Evolutionary conservation across 495 filamentous ascomycete genomes (phyloP).

Genomic region (Zalerion maritima): DNA sequence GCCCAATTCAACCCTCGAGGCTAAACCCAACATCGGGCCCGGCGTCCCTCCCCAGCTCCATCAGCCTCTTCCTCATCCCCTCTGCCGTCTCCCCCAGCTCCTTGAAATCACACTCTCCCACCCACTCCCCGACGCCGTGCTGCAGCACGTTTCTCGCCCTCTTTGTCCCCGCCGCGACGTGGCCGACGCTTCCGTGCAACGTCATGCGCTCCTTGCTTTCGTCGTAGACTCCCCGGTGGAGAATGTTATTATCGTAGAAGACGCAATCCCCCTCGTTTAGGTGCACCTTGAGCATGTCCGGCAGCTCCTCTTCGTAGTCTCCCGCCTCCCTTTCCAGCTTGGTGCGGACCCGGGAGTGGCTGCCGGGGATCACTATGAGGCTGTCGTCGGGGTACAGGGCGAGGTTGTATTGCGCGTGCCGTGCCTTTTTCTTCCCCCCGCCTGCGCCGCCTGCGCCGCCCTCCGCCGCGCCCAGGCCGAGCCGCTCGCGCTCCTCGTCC

Average conservation of each 20-base stretch:
- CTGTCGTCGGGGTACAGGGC: constrained; percentile 48
- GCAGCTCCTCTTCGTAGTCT: constrained; percentile 40
- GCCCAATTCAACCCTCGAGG: constrained; percentile 21
- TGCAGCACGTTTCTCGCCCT: constrained; percentile 70
- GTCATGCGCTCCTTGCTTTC: constrained; percentile 50
- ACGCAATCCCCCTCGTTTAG: constrained; percentile 59
- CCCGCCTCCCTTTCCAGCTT: constrained; percentile 45
- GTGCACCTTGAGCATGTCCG: constrained; percentile 45
- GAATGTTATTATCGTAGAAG: constrained; percentile 81
- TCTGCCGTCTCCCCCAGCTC: constrained; percentile 36
- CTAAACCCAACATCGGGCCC: constrained; percentile 45
- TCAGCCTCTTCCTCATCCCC: constrained; percentile 36
- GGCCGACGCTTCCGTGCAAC: constrained; percentile 67
- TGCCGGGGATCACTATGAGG: constrained; percentile 57
- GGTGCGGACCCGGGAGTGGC: constrained; percentile 51
- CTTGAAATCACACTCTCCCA: constrained; percentile 39
- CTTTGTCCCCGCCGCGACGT: constrained; percentile 34
- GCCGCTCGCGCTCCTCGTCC: constrained; percentile 38
- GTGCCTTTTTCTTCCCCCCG: constrained; percentile 17
- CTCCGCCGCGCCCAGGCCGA: not conserved
- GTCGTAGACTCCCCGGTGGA: constrained; percentile 66
- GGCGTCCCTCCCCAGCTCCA: constrained; percentile 43
- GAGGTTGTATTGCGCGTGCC: constrained; percentile 68
- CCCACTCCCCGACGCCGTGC: constrained; percentile 70
- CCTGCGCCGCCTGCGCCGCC: constrained; percentile 11